Base-by-base conservation (phyloP, 2,329 filamentous ascomycete genomes). In the Lasiodiplodia sp. region DNA sequence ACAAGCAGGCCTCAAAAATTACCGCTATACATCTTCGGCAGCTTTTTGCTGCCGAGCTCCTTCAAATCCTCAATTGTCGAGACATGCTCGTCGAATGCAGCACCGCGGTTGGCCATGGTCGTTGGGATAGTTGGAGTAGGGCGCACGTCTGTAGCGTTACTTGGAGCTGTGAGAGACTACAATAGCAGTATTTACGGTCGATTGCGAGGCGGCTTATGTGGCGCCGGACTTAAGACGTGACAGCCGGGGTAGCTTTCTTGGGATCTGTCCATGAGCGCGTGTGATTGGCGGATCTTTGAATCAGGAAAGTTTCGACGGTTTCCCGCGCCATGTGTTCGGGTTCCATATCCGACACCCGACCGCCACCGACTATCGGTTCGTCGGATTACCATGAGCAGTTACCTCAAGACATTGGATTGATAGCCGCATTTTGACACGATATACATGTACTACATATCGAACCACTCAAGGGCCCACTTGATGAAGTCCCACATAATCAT, bases 11-110 rank as follows among this genome's bases (percentile, higher is more conserved):
- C 12, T n/a, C 23, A 3, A 2, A 16, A 47, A 66, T 44, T 68
- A 80, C 79, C 79, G 72, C 77, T 71, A 37, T 79, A 77, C 77
- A 80, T 81, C 21, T 75, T 77, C 1, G 81, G 77, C 38, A 85
- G 75, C 51, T 75, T 80, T n/a, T 75, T 75, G 65, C 78, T 78
- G 14, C 78, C 82, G 57, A 76, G 65, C 34, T 73, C 74, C 72
- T 84, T 82, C 16, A 73, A 66, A 49, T 73, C 72, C 2, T 53
- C 65, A 28, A 73, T 72, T 2, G 71, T 73, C 25, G 70, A 72
- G 4, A 74, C 72, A 10, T 71, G 64, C 31, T 70, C 49, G 66
- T 74, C 72, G 16, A 72, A 58, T 16, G 69, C 67, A 40, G 67
- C 53, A 34, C 71, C 69, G n/a, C 72, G 71, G 47, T 74, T 74